Percentiles rank a stretch among this genome's conserved stretches.
phyloP scores from a whole-genome alignment of 495 filamentous ascomycete species.

The Trichodelitschia bisporula region DNA sequence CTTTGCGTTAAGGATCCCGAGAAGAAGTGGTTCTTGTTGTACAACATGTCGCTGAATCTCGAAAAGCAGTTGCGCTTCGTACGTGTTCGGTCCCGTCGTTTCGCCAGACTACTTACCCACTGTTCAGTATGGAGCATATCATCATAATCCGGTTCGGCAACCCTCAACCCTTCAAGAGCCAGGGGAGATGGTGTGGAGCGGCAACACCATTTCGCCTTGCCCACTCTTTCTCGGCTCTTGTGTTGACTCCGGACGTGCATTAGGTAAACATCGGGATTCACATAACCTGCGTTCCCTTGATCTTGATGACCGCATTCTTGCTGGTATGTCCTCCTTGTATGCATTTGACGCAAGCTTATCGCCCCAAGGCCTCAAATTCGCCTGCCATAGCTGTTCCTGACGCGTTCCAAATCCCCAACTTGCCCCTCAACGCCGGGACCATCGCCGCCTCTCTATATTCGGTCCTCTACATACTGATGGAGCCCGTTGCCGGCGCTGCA shows the following conservation, averaged over 20 bases:
- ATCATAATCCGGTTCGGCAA: slow-evolving; percentile 52
- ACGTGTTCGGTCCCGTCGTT: slow-evolving; percentile 13
- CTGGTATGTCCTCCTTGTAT: slow-evolving; percentile 29
- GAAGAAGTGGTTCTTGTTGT: too few species aligned
- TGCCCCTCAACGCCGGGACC: slow-evolving; percentile 62
- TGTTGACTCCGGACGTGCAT: not conserved
- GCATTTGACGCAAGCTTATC: slow-evolving; percentile 3
- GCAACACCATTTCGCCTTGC: too few species aligned
- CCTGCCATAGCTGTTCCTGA: slow-evolving; percentile 46
- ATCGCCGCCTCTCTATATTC: slow-evolving; percentile 46
- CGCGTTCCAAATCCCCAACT: slow-evolving; percentile 42
- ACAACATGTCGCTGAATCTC: slow-evolving; percentile 45
- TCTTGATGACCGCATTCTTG: slow-evolving; percentile 57
- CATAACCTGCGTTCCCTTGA: slow-evolving; percentile 63
- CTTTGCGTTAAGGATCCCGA: too few species aligned
- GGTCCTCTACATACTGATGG: slow-evolving; percentile 69
- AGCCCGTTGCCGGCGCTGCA: slow-evolving; percentile 65
- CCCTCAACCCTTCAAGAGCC: too few species aligned
- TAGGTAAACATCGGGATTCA: slow-evolving; percentile 74
- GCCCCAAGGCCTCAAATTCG: slow-evolving; percentile 45
- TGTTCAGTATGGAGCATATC: slow-evolving; percentile 76
- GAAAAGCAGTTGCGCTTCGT: slow-evolving; percentile 64
- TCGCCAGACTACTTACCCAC: slow-evolving; percentile 9
- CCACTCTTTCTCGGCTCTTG: slow-evolving; percentile 1
- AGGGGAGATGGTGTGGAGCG: too few species aligned